These are phyloP conservation scores for Fusarium udum DNA, from an alignment of 2,329 filamentous ascomycete genomes.

Conservation along the genomic window DNA sequence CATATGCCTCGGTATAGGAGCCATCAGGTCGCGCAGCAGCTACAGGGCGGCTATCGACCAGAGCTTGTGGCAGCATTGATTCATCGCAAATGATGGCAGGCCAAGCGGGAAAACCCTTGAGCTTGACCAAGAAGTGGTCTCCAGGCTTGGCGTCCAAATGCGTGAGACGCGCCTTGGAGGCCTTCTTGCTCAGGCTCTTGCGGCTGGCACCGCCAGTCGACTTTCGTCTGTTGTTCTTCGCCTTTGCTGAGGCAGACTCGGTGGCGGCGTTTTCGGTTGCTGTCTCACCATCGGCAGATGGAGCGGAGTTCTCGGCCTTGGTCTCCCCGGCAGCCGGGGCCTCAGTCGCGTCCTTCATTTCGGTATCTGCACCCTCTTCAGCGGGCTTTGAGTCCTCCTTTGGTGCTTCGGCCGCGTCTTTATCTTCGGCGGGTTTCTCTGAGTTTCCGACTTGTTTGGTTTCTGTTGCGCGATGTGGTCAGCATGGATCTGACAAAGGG, in stretches of 20 bases:
- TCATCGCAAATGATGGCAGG: constrained; percentile 94
- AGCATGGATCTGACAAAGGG: constrained; percentile 39
- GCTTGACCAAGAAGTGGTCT: constrained; percentile 89
- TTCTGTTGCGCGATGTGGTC: constrained; percentile 42
- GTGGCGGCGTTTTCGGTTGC: constrained; percentile 38
- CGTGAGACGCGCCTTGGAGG: constrained; percentile 75
- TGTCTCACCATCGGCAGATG: constrained; percentile 41
- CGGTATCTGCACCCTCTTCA: constrained; percentile 56
- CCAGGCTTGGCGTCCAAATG: constrained; percentile 87
- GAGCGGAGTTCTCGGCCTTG: constrained; percentile 39
- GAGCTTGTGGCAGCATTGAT: constrained; percentile 84
- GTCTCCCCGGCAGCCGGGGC: constrained; percentile 44
- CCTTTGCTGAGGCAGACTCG: constrained; percentile 47
- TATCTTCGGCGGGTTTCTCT: constrained; percentile 45
- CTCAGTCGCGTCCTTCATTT: constrained; percentile 59
- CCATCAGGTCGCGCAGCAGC: constrained; percentile 85
- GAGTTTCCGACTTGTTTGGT: constrained; percentile 42
- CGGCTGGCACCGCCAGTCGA: constrained; percentile 75
- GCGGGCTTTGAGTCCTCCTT: constrained; percentile 39
- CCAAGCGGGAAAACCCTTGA: constrained; percentile 96
- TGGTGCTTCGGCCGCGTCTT: constrained; percentile 42
- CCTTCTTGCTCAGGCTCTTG: constrained; percentile 89
- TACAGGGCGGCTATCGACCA: constrained; percentile 82
- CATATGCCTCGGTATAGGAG: constrained; percentile 85
- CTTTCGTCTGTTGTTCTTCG: constrained; percentile 73